Conservation (phyloP, 1,284 basidiomycete genomes). For the Earliella scabrosa region DNA sequence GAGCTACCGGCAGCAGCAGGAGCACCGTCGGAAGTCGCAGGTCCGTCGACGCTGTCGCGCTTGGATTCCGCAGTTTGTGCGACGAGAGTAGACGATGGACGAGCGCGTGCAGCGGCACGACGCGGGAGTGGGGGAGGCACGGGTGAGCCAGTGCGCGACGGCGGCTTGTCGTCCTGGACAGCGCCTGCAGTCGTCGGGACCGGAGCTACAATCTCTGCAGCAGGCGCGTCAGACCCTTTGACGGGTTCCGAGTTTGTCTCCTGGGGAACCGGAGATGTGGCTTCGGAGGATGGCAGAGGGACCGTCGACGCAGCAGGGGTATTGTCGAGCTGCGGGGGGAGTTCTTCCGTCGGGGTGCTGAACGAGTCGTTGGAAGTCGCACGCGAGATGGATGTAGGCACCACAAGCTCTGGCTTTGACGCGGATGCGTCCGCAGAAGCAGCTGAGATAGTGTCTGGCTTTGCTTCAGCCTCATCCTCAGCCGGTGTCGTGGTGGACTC, state of each 20-base stretch:
- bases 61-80: slow-evolving; percentile 3
- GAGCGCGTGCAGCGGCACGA: slow-evolving; percentile 50
- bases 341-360: slow-evolving; percentile 39
- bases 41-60: neutral
- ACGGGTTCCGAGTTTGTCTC: no score
- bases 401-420: neutral
- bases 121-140: slow-evolving; percentile 60
- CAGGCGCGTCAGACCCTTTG: slow-evolving; percentile 11
- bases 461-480: no score
- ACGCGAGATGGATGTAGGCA: slow-evolving; percentile 16
- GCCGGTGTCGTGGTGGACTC: no score
- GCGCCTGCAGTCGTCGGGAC: neutral
- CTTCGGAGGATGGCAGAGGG: slow-evolving; percentile 48
- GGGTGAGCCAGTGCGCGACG: slow-evolving; percentile 29
- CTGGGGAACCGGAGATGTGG: slow-evolving; percentile 21
- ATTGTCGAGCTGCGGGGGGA: slow-evolving; percentile 17
- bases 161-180: slow-evolving; percentile 15
- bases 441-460: neutral
- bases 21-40: neutral
- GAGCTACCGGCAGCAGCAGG: no score
- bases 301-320: slow-evolving; percentile 32
- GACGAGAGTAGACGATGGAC: slow-evolving; percentile 25
- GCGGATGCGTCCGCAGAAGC: neutral
- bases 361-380: slow-evolving; percentile 33
- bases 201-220: neutral